Conservation (phyloP, 2,329 filamentous ascomycete species). For the Verticillium klebahnii region DNA sequence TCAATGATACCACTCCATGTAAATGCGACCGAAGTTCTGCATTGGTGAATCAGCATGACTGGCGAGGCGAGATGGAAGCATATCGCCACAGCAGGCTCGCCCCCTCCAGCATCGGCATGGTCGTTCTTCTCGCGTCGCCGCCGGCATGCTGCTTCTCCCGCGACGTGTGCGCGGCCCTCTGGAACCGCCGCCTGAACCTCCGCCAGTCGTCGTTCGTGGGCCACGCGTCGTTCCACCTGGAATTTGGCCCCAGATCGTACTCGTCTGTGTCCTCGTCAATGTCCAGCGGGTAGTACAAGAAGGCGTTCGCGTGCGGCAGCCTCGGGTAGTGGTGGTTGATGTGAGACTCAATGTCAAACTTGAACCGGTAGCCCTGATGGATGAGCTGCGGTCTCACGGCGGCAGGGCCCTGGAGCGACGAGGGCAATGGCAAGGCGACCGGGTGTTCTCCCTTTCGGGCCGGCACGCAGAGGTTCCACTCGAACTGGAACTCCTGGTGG, state of each 20-base stretch:
- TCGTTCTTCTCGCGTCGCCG: not conserved
- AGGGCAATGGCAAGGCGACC: not conserved
- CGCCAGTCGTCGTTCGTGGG: constrained; percentile 36
- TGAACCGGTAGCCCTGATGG: constrained; percentile 40
- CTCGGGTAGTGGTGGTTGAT: constrained; percentile 36
- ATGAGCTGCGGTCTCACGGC: constrained; percentile 30
- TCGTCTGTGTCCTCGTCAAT: constrained; percentile 22
- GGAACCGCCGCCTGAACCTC: constrained; percentile 28
- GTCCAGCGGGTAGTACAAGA: constrained; percentile 30
- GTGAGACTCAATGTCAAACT: constrained; percentile 41
- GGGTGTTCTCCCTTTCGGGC: constrained; percentile 6
- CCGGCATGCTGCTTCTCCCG: constrained; percentile 24
- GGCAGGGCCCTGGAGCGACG: constrained; percentile 4
- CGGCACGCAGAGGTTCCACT: constrained; percentile 27
- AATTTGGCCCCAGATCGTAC: constrained; percentile 15
- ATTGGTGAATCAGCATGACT: not conserved
- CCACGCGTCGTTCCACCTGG: constrained; percentile 29
- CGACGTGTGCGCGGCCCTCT: constrained; percentile 22
- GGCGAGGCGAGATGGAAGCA: not conserved
- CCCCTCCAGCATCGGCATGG: constrained; percentile 11
- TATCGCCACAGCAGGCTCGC: constrained; percentile 15
- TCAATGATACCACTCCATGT: not conserved
- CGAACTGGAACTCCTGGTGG: constrained; percentile 43
- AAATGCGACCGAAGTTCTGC: not conserved
- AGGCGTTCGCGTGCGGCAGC: constrained; percentile 35